Conservation (phyloP, 78 protist species). For the Reticulomyxa filosa region DNA sequence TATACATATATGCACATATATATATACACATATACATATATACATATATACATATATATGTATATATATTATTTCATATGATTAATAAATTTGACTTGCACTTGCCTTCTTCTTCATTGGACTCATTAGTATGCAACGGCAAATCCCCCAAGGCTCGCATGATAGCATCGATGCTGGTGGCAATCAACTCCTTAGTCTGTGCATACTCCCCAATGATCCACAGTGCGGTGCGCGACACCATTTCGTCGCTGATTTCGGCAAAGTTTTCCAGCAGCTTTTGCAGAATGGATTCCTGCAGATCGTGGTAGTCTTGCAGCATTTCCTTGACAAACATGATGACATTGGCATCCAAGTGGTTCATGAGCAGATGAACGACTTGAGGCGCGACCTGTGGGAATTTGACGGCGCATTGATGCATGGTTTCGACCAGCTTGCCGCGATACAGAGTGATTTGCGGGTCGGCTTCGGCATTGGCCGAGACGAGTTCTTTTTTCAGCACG, state of each 20-base stretch:
- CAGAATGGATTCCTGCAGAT: background rate
- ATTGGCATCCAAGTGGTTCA: slow-evolving; percentile 6
- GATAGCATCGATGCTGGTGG: slow-evolving; percentile 20
- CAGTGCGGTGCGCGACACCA: slow-evolving; percentile 49
- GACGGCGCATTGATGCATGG: slow-evolving; percentile 62
- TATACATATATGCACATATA: no score
- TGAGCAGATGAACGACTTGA: slow-evolving; percentile 48
- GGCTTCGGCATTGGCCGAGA: slow-evolving; percentile 27
- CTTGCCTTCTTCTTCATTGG: no score
- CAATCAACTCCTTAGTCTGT: slow-evolving; percentile 26
- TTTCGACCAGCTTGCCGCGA: slow-evolving; percentile 45
- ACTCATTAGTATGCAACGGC: slow-evolving; percentile 3
- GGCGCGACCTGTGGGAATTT: slow-evolving; percentile 64
- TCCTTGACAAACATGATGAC: background rate
- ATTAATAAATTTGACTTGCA: no score
- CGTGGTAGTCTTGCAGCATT: background rate
- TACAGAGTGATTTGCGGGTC: slow-evolving; percentile 16
- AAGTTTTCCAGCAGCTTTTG: background rate
- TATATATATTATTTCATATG: no score
- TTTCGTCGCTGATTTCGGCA: background rate
- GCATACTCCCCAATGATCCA: slow-evolving; percentile 68
- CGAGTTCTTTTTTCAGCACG: slow-evolving; percentile 65
- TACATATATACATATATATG: no score
- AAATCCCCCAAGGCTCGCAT: slow-evolving; percentile 5
- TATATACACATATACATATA: no score